Percentiles rank a stretch among this genome's conserved stretches.
Evolutionary conservation across 495 filamentous ascomycete genomes (phyloP).

Genomic region (Penicillium roqueforti): DNA sequence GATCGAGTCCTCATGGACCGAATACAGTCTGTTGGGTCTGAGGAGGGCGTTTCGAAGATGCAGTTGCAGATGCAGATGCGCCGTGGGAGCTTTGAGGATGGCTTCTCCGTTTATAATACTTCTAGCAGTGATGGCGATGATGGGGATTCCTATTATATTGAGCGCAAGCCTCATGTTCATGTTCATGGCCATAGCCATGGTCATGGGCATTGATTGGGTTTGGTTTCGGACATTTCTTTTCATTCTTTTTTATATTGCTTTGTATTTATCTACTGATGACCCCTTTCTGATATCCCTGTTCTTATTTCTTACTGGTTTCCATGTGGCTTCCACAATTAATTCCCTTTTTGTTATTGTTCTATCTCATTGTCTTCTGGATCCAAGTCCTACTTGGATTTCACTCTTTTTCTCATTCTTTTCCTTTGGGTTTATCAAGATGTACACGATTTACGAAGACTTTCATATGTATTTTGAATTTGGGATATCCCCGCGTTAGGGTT

Average conservation of each 20-base stretch:
- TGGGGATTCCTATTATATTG: constrained; percentile 29
- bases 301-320: background rate
- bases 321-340: background rate
- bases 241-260: background rate
- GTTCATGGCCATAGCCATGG: background rate
- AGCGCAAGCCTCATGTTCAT: constrained; percentile 19
- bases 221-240: background rate
- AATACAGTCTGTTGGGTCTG: constrained; percentile 20
- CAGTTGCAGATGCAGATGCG: constrained; percentile 7
- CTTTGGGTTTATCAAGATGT: constrained; percentile 8
- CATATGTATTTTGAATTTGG: constrained; percentile 7
- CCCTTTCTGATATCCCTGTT: constrained; percentile 2
- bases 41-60: constrained; percentile 22
- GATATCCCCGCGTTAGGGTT: background rate
- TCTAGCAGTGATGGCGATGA: constrained; percentile 39
- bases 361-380: background rate
- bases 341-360: background rate
- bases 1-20: constrained; percentile 17
- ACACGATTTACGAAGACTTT: constrained; percentile 10
- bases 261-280: background rate
- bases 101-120: constrained; percentile 29
- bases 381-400: too few species aligned
- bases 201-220: background rate
- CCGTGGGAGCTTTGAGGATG: constrained; percentile 32
- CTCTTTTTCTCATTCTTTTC: too few species aligned